These are phyloP conservation scores for Coelastrella sp. DNA, from an alignment of 139 green algal species.

Conservation along the genomic window DNA sequence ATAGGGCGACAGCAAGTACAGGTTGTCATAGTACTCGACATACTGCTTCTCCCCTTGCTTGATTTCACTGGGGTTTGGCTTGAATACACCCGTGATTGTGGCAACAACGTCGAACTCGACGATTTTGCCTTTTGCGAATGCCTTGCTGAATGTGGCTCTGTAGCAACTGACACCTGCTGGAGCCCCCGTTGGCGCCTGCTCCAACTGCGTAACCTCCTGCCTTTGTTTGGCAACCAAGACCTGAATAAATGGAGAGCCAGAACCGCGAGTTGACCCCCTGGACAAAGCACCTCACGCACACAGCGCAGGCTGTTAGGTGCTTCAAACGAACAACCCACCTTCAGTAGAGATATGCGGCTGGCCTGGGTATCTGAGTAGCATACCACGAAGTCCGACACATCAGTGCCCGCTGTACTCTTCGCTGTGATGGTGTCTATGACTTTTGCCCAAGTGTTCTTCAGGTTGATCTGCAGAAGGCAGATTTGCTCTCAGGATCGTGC, in stretches of 20 bases:
- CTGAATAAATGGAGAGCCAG: background rate
- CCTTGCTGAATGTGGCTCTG: conserved; percentile 45
- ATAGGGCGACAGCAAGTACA: conserved; percentile 81
- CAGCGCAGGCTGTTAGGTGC: background rate
- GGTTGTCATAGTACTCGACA: conserved; percentile 73
- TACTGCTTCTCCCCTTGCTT: conserved; percentile 81
- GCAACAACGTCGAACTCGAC: conserved; percentile 48
- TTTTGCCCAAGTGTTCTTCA: conserved; percentile 46
- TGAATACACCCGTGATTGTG: conserved; percentile 67
- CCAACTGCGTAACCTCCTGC: background rate
- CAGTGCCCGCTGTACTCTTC: conserved; percentile 60
- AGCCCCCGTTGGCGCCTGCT: conserved; percentile 32
- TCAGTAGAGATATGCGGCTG: conserved; percentile 48
- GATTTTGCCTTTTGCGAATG: conserved; percentile 35
- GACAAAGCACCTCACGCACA: background rate
- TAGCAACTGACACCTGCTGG: conserved; percentile 62
- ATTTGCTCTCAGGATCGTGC: background rate
- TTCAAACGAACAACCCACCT: conserved; percentile 52
- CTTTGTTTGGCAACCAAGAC: conserved; percentile 38
- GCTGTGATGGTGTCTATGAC: conserved; percentile 63
- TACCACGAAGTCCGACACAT: conserved; percentile 45
- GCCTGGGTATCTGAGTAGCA: conserved; percentile 50
- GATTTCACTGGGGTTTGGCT: conserved; percentile 72
- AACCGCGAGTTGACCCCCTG: too few relatives aligned
- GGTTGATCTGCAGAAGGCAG: conserved; percentile 34